These are phyloP conservation scores for Aspergillus sp. DNA, from an alignment of 2,329 filamentous ascomycete species.

Conservation along the genomic window DNA sequence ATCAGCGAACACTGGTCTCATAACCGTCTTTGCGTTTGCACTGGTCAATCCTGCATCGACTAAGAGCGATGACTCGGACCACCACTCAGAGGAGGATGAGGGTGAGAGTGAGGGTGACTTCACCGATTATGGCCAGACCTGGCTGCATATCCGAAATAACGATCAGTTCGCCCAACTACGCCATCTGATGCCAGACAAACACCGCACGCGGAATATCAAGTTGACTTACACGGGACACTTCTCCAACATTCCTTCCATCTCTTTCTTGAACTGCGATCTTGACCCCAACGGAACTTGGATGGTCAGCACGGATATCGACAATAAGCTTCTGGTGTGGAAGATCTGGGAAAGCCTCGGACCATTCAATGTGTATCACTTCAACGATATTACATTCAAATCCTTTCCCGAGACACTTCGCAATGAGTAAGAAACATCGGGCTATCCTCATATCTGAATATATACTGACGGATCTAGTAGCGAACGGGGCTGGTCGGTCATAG, in stretches of 20 bases:
- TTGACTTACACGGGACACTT: conserved; percentile 43
- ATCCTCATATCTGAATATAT: neutral
- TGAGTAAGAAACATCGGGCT: conserved; percentile 17
- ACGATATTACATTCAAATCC: conserved; percentile 25
- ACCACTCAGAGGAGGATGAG: conserved; percentile 16
- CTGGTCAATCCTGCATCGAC: conserved; percentile 41
- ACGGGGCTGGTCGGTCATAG: conserved; percentile 47
- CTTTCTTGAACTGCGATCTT: conserved; percentile 58
- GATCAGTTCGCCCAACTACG: conserved; percentile 28
- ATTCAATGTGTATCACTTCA: conserved; percentile 28
- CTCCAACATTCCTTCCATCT: conserved; percentile 57
- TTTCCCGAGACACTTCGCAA: conserved; percentile 25
- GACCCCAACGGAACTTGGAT: conserved; percentile 58
- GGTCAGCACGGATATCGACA: conserved; percentile 56
- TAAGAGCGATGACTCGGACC: conserved; percentile 12
- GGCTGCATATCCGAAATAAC: conserved; percentile 29
- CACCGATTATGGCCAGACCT: conserved; percentile 28
- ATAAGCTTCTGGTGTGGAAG: conserved; percentile 51
- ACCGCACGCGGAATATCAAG: conserved; percentile 43
- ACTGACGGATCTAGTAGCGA: conserved; percentile 20
- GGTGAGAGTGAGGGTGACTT: conserved; percentile 14
- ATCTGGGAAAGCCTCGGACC: conserved; percentile 40
- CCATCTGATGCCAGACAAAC: conserved; percentile 25
- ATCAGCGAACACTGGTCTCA: conserved; percentile 67
- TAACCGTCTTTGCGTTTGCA: conserved; percentile 61